These are phyloP conservation scores for Polyporus arcularius DNA, from an alignment of 768 basidiomycete genomes.

Conservation along the genomic window DNA sequence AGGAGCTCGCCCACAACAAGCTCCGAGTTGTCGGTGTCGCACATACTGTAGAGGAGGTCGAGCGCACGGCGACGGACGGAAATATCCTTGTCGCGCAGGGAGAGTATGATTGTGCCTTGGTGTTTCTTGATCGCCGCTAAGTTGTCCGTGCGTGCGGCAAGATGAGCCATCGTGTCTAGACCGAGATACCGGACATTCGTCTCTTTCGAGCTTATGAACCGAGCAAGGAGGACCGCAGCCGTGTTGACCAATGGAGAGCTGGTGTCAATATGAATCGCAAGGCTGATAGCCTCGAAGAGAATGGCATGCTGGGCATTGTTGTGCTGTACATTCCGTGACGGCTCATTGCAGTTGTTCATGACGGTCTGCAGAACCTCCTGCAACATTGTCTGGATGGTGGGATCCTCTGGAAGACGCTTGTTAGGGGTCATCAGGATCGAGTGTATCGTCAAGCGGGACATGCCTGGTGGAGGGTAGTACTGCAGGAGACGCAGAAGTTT, in stretches of 20 bases:
- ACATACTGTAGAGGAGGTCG: constrained; percentile 98
- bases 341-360: constrained; percentile 90
- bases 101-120: constrained; percentile 92
- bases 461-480: constrained; percentile 94
- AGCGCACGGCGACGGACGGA: constrained; percentile 92
- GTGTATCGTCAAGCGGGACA: constrained; percentile 24
- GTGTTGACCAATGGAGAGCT: constrained; percentile 85
- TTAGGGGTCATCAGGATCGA: background rate
- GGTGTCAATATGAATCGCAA: constrained; percentile 94
- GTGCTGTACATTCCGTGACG: constrained; percentile 93
- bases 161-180: constrained; percentile 96
- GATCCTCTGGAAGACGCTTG: constrained; percentile 63
- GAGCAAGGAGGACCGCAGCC: constrained; percentile 88
- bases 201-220: constrained; percentile 97
- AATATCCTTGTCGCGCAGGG: constrained; percentile 95
- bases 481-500: constrained; percentile 91
- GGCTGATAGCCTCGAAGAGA: constrained; percentile 96
- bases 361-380: constrained; percentile 85
- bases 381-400: constrained; percentile 72
- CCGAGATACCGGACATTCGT: constrained; percentile 98
- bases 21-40: constrained; percentile 96
- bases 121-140: constrained; percentile 93
- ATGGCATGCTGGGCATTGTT: constrained; percentile 98
- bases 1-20: constrained; percentile 94
- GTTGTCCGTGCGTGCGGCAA: constrained; percentile 91